phyloP scores from a whole-genome alignment of 768 basidiomycete genomes.

The Crassisporium funariophilum region DNA sequence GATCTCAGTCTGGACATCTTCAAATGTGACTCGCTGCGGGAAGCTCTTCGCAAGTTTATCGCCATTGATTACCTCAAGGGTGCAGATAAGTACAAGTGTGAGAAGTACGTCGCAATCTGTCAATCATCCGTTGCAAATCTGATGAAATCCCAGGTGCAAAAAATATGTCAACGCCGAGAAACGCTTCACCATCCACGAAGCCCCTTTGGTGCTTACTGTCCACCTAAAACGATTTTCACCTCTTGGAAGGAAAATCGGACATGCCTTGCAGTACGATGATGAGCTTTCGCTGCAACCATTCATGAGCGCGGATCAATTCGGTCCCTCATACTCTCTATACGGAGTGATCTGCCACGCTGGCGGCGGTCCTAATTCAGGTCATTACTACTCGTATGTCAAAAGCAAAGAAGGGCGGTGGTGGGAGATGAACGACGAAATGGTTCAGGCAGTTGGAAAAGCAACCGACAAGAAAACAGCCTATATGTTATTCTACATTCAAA shows the following conservation, averaged over 20 bases:
- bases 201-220: constrained; percentile 85
- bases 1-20: constrained; percentile 93
- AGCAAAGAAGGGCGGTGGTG: constrained; percentile 73
- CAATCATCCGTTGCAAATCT: background rate
- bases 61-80: constrained; percentile 84
- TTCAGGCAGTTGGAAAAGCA: constrained; percentile 50
- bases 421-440: constrained; percentile 92
- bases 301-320: constrained; percentile 82
- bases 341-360: constrained; percentile 95
- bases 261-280: constrained; percentile 78
- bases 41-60: constrained; percentile 80
- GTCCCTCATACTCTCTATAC: constrained; percentile 83
- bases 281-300: constrained; percentile 67
- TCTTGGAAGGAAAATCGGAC: constrained; percentile 82
- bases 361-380: constrained; percentile 90
- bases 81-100: constrained; percentile 96
- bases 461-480: constrained; percentile 81
- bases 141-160: constrained; percentile 71
- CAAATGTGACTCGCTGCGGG: constrained; percentile 58
- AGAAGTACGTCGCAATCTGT: constrained; percentile 67
- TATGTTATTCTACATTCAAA: constrained; percentile 87
- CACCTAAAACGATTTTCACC: constrained; percentile 96
- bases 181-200: constrained; percentile 83
- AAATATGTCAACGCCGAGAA: constrained; percentile 89
- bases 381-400: constrained; percentile 89